phyloP scores from a whole-genome alignment of 2,329 filamentous ascomycete genomes.

The Pseudogymnoascus sp. region DNA sequence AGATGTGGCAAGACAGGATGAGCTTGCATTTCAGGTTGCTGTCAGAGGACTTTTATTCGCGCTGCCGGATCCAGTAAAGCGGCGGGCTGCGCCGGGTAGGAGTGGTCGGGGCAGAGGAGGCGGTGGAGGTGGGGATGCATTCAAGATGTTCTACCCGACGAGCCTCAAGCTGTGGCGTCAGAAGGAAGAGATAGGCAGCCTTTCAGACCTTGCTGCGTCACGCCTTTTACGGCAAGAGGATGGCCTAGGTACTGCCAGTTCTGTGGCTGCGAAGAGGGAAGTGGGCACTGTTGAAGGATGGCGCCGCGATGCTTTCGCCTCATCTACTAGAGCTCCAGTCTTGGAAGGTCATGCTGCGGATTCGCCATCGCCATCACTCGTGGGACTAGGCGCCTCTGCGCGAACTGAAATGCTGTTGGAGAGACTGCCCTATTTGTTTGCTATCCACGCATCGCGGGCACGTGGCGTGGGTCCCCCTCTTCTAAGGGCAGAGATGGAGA shows the following conservation, averaged over 20 bases:
- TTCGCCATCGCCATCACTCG: slow-evolving; percentile 33
- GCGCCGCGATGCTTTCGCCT: slow-evolving; percentile 16
- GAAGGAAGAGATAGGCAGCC: slow-evolving; percentile 71
- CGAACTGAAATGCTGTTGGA: slow-evolving; percentile 73
- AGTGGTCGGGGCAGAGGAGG: slow-evolving; percentile 28
- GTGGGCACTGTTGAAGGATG: slow-evolving; percentile 28
- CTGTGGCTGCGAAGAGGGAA: slow-evolving; percentile 42
- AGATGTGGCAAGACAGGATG: slow-evolving; percentile 80
- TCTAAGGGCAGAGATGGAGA: slow-evolving; percentile 35
- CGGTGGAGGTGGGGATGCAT: slow-evolving; percentile 48
- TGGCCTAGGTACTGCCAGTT: slow-evolving; percentile 30
- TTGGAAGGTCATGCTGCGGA: slow-evolving; percentile 21
- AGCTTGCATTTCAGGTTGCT: slow-evolving; percentile 87
- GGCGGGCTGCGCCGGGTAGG: slow-evolving; percentile 39
- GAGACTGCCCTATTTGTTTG: slow-evolving; percentile 70
- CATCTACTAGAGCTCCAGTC: slow-evolving; percentile 1
- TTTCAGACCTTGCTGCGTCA: slow-evolving; percentile 63
- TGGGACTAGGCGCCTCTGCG: slow-evolving; percentile 55
- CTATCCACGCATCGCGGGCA: slow-evolving; percentile 47
- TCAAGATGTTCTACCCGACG: slow-evolving; percentile 88
- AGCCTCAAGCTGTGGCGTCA: slow-evolving; percentile 77
- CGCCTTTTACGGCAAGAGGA: slow-evolving; percentile 49
- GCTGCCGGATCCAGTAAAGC: slow-evolving; percentile 78
- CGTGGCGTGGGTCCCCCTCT: slow-evolving; percentile 30
- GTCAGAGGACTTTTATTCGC: slow-evolving; percentile 80